Base-by-base conservation (phyloP, 176 grass and related monocot species). In the Lolium perenne region DNA sequence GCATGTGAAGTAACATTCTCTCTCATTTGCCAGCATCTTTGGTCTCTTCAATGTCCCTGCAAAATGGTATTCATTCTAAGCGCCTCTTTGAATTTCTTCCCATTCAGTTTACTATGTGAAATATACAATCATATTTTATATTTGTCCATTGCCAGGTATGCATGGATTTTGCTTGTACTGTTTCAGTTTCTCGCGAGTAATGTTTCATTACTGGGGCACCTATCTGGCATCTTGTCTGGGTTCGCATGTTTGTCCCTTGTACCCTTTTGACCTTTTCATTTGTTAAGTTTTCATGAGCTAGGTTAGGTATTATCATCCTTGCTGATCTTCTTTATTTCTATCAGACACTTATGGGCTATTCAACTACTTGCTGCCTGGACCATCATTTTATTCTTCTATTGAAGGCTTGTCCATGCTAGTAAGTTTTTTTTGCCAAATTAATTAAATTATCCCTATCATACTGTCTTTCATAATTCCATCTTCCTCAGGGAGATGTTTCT, bases 31-130 rank as follows among this genome's bases (percentile, higher is more conserved):
- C 96, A 98, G 96, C 92, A 90, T 98, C 64, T 98, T 98, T 62
- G 93, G 96, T 63, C 93, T 98, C 84, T 98, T 98, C 90, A 98
- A 92, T 85, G 93, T 98, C 75, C 96, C 96, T 89, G 92, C 96
- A 50, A 90, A 95, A 88, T 94, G 93, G 96, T 98, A 98, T 71
- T 63, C 56, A 75, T 56, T 53, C 17, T 60, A 64, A 50, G 71
- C 84, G 13, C 38, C 38, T 15, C 51, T 18, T 84, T 55, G 45
- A 80, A 57, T 57, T 57, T 86, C 45, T 83, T 79, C 76, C 77
- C 50, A 82, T 84, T 11, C 14, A 80, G 49, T 82, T 84, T 74
- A 84, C 20, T 50, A 38, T 38, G 86, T 80, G 38, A 16, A 71
- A 26, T 78, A 58, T 77, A 78, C 76, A 84, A 12, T 26, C 35